Conservation (phyloP, 805 yeast genomes). For the Kuraishia cidri region DNA sequence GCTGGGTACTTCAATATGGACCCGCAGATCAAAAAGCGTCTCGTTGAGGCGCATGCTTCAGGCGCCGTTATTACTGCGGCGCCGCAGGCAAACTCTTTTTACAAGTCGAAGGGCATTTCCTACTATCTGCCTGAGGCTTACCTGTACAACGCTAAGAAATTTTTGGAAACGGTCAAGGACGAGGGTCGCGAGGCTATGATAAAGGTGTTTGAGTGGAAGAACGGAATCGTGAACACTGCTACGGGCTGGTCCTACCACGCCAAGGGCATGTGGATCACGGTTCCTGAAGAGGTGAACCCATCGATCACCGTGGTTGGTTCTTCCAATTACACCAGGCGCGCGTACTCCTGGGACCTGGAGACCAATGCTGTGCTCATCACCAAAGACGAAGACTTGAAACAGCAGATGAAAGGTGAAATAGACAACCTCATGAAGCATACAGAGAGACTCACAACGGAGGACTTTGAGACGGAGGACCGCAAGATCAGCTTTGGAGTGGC, state of each 20-base stretch:
- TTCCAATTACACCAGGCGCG: constrained; percentile 86
- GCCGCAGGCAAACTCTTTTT: constrained; percentile 91
- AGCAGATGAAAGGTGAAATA: constrained; percentile 52
- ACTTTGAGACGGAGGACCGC: constrained; percentile 56
- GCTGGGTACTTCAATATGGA: constrained; percentile 96
- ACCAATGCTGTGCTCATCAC: constrained; percentile 79
- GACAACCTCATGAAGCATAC: constrained; percentile 49
- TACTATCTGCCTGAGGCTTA: constrained; percentile 83
- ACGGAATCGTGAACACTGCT: constrained; percentile 72
- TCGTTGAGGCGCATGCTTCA: constrained; percentile 46
- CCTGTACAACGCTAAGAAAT: constrained; percentile 61
- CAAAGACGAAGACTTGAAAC: constrained; percentile 48
- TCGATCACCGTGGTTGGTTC: constrained; percentile 81
- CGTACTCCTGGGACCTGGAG: constrained; percentile 83
- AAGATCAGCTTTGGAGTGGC: constrained; percentile 54
- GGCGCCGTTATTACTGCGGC: constrained; percentile 86
- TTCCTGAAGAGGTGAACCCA: constrained; percentile 51
- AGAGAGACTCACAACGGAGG: constrained; percentile 41
- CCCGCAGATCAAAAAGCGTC: constrained; percentile 53
- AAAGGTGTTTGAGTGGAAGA: constrained; percentile 73
- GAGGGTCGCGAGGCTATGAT: constrained; percentile 36
- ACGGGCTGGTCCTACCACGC: constrained; percentile 98
- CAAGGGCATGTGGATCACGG: constrained; percentile 82
- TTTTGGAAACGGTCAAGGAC: constrained; percentile 41
- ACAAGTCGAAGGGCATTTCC: constrained; percentile 74